These are phyloP conservation scores for Agaricus bisporus DNA, from an alignment of 768 basidiomycete species.

Conservation along the genomic window DNA sequence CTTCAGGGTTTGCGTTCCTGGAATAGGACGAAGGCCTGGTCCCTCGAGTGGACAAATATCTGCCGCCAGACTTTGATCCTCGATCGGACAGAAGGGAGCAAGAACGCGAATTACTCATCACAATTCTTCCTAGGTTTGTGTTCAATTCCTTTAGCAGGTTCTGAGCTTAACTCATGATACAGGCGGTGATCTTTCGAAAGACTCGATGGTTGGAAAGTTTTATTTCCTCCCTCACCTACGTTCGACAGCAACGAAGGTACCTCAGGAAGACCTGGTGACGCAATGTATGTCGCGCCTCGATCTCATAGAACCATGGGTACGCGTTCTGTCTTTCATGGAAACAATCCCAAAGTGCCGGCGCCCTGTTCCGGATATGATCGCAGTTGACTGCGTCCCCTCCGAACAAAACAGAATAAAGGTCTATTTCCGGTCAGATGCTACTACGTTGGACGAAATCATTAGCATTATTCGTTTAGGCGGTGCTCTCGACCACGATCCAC, in stretches of 20 bases:
- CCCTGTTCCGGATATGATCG: conserved; percentile 12
- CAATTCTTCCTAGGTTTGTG: conserved; percentile 14
- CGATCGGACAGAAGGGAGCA: conserved; percentile 1
- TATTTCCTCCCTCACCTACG: conserved; percentile 14
- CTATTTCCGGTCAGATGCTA: conserved; percentile 14
- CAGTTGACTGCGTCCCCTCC: conserved; percentile 13
- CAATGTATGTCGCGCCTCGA: conserved; percentile 11
- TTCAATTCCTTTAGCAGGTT: not conserved
- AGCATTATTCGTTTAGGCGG: conserved; percentile 13
- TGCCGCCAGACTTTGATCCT: conserved; percentile 12
- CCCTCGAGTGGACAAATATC: conserved; percentile 14
- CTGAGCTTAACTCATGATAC: not conserved
- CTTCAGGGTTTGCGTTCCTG: conserved; percentile 7
- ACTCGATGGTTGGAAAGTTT: conserved; percentile 14
- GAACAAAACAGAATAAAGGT: conserved; percentile 14
- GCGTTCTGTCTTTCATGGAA: conserved; percentile 11
- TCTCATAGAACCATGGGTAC: conserved; percentile 8
- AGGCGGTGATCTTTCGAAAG: conserved; percentile 14
- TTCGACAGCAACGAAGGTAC: conserved; percentile 5
- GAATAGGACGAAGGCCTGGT: conserved; percentile 7
- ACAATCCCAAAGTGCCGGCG: conserved; percentile 4
- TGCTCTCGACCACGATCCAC: conserved; percentile 8
- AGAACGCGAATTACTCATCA: conserved; percentile 6
- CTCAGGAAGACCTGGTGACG: conserved; percentile 10
- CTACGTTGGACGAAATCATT: conserved; percentile 9